Base-by-base conservation (phyloP, 192 early-diverging fungal species). In the Pecoramyces ruminantium region DNA sequence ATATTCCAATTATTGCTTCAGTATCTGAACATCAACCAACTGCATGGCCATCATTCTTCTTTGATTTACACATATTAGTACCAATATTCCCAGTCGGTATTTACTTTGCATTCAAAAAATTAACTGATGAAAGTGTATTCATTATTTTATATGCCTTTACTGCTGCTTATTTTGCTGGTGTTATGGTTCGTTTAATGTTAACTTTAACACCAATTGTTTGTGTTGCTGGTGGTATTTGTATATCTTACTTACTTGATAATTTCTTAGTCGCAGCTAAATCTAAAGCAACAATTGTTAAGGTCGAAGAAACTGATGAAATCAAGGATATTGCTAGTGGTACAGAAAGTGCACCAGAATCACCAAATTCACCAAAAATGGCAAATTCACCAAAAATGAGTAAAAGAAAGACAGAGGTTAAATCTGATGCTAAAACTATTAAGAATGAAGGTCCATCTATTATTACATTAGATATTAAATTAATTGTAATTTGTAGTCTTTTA, bases 11-110 rank as follows among this genome's bases (percentile, higher is more conserved):
- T 83, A 99, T 99, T 84, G 98, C 98, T 0, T 99, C 98, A 28
- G 98, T 99, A 38, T 99, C 97, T 12, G 98, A 99, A 86, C 98
- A 99, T 87, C 98, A 99, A 85, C 98, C 98, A 28, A 99, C 98
- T 9, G 91, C 98, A 0, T 99, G 98, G 98, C 92, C 98, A 16
- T 95, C 96, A 29, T 98, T 98, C 89, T 99, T 99, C 88, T 99
- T 99, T 86, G 98, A 99, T 84, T 89, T 99, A 30, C 93, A 98
- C 80, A 88, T 98, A 87, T 89, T 99, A n/a, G 93, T 99, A 82
- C 93, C 94, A 82, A 84, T 99, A 51, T 95, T 99, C 87, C 98
- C 98, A 12, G 98, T 95, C 17, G 98, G 98, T 17, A 91, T 99
- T 77, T 99, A 96, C 88, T 91, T 99, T 82, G 97, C 96, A 86